Conservation (phyloP, 2,329 filamentous ascomycete species). For the Alternaria panax region DNA sequence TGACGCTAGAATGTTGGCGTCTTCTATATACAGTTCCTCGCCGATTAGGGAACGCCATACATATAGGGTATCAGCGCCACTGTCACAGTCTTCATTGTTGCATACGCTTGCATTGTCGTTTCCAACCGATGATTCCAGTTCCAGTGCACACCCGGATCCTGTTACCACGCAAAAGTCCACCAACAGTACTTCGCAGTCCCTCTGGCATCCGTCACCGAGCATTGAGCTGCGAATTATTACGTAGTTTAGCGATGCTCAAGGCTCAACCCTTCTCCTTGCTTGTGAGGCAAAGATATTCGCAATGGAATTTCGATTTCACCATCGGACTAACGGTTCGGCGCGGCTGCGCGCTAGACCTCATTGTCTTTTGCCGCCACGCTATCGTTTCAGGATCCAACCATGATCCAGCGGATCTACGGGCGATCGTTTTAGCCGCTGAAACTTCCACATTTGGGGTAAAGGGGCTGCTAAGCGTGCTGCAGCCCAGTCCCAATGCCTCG, state of each 20-base stretch:
- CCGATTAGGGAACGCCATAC: neutral
- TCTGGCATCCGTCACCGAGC: neutral
- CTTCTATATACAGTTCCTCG: neutral
- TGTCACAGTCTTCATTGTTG: neutral
- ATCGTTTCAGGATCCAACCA: slow-evolving; percentile 13
- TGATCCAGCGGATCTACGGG: slow-evolving; percentile 4
- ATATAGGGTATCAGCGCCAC: neutral
- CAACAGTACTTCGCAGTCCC: neutral
- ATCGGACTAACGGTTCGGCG: slow-evolving; percentile 7
- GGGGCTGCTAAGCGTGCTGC: slow-evolving; percentile 1
- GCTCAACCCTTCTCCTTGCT: neutral
- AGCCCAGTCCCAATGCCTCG: neutral
- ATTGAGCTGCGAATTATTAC: neutral
- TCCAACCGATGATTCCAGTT: neutral
- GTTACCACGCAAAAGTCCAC: neutral
- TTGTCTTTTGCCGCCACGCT: slow-evolving; percentile 2
- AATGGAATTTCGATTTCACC: neutral
- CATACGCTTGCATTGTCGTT: neutral
- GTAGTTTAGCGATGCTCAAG: neutral
- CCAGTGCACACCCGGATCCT: neutral
- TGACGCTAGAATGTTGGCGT: neutral
- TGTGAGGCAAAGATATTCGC: neutral
- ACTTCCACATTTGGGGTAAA: slow-evolving; percentile 7
- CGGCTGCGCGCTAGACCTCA: slow-evolving; percentile 7
- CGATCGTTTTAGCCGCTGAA: slow-evolving; percentile 12